Conservation (phyloP, 2,329 filamentous ascomycete species). For the Fusarium paranaense region DNA sequence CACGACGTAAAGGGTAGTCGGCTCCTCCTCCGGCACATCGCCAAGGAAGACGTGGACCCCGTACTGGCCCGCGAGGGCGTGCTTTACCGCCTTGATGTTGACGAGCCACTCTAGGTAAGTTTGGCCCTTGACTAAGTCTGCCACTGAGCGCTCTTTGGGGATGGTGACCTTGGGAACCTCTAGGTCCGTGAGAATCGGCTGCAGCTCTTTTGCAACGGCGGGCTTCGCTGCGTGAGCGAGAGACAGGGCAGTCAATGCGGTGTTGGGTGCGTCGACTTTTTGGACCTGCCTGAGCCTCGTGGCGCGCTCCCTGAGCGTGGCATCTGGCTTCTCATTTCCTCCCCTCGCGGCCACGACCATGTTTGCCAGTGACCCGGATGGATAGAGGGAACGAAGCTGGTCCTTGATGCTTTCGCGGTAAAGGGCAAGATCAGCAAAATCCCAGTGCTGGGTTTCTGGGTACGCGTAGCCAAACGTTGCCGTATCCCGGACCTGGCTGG, state of each 20-base stretch:
- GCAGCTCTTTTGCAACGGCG: neutral
- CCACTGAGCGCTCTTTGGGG: neutral
- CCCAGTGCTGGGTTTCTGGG: constrained; percentile 11
- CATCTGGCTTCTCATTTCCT: neutral
- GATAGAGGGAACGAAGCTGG: neutral
- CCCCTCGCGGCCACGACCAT: neutral
- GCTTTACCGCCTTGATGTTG: constrained; percentile 14
- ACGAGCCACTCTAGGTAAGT: constrained; percentile 14
- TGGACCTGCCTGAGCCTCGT: neutral
- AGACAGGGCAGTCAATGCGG: neutral
- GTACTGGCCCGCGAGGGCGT: constrained; percentile 1
- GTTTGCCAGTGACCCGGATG: neutral
- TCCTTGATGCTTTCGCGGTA: neutral
- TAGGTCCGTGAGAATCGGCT: neutral
- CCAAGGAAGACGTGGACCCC: constrained; percentile 13
- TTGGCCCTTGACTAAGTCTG: neutral
- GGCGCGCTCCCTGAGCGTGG: neutral
- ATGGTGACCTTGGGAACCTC: neutral
- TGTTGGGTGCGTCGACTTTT: neutral
- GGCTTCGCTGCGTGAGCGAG: neutral
- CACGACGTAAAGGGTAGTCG: neutral
- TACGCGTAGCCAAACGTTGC: constrained; percentile 15
- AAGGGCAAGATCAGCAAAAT: neutral
- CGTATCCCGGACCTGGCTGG: constrained; percentile 14
- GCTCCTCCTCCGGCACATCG: neutral